phyloP scores from a whole-genome alignment of 306 rosid genomes.

The Trifolium pratense region DNA sequence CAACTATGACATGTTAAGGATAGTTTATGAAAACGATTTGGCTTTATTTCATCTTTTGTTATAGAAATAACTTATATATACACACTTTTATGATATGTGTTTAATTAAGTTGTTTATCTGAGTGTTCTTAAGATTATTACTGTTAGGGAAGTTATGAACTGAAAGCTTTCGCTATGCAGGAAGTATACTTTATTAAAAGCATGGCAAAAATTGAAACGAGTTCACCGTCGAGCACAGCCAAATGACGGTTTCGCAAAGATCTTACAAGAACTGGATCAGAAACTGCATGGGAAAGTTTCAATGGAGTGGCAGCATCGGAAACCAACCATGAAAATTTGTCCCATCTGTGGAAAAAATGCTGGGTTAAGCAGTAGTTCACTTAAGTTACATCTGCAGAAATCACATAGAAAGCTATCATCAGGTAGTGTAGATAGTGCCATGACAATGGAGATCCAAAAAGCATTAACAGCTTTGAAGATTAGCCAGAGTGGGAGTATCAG shows the following conservation, averaged over 20 bases:
- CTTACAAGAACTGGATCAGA: slow-evolving; percentile 63
- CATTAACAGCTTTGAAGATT: slow-evolving; percentile 69
- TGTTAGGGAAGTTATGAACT: not conserved
- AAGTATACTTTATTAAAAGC: slow-evolving; percentile 68
- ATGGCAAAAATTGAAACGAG: slow-evolving; percentile 81
- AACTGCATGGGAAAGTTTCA: slow-evolving; percentile 76
- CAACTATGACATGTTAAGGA: not conserved
- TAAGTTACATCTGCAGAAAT: slow-evolving; percentile 87
- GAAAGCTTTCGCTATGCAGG: slow-evolving; percentile 54
- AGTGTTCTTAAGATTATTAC: not conserved
- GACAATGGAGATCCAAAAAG: slow-evolving; percentile 89
- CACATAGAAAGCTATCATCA: slow-evolving; percentile 85
- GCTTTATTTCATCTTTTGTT: not conserved
- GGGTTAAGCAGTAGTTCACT: slow-evolving; percentile 97
- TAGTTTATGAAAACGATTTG: not conserved
- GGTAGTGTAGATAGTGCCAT: slow-evolving; percentile 96
- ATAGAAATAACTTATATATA: not conserved
- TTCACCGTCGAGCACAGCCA: slow-evolving; percentile 92
- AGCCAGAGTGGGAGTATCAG: slow-evolving; percentile 72
- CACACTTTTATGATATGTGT: too few relatives aligned
- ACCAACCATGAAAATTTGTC: slow-evolving; percentile 86
- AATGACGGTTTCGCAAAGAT: slow-evolving; percentile 87
- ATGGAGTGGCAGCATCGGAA: slow-evolving; percentile 93
- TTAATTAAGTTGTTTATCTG: not conserved
- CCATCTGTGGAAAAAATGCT: slow-evolving; percentile 88